Percentiles rank a stretch among this genome's conserved stretches.
These are phyloP conservation scores for Hypoxylon trugodes DNA, from an alignment of 495 filamentous ascomycete species.

Conservation along the genomic window DNA sequence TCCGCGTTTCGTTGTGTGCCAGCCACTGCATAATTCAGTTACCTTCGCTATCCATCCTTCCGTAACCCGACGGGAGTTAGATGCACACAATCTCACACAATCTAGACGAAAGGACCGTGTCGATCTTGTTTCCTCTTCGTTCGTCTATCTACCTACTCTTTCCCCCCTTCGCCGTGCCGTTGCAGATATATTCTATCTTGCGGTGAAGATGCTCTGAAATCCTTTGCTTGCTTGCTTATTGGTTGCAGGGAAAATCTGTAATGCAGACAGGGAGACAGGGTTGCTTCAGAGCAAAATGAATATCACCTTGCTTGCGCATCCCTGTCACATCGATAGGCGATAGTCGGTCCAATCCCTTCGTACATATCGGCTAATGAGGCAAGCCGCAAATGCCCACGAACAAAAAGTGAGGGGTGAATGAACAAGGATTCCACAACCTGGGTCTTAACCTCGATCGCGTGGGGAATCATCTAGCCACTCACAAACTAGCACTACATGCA, in stretches of 20 bases:
- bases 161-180: conserved; percentile 10
- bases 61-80: conserved; percentile 19
- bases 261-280: conserved; percentile 28
- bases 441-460: conserved; percentile 38
- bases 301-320: conserved; percentile 26
- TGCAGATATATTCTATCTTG: conserved; percentile 31
- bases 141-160: neutral
- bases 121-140: conserved; percentile 5
- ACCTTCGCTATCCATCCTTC: conserved; percentile 12
- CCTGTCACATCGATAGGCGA: conserved; percentile 35
- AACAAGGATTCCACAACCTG: conserved; percentile 31
- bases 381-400: conserved; percentile 28
- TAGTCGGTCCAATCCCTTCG: conserved; percentile 36
- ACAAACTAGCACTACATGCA: conserved; percentile 31
- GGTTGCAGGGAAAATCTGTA: conserved; percentile 17
- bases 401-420: conserved; percentile 26
- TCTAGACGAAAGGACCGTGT: neutral
- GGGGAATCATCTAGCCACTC: conserved; percentile 39
- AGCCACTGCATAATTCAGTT: conserved; percentile 10
- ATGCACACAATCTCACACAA: conserved; percentile 11
- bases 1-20: neutral
- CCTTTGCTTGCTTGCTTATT: conserved; percentile 6
- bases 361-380: conserved; percentile 43
- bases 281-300: conserved; percentile 33
- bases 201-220: conserved; percentile 29